These are phyloP conservation scores for Penicillium sp. DNA, from an alignment of 2,329 filamentous ascomycete species.

Conservation along the genomic window DNA sequence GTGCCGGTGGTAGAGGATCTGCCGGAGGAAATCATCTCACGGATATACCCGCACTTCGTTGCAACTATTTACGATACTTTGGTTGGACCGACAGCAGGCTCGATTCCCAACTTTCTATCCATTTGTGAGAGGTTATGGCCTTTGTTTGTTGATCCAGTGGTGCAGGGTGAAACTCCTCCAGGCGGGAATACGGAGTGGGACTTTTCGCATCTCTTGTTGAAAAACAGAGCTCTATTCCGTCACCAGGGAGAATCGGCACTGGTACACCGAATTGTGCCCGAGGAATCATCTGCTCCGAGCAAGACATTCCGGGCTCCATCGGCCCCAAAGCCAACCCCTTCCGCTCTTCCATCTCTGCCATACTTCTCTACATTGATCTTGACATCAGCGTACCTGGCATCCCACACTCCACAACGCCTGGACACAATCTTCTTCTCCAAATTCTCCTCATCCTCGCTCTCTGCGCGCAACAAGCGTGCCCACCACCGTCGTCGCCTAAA, in stretches of 20 bases:
- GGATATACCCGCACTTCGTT: slow-evolving; percentile 65
- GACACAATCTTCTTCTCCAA: slow-evolving; percentile 53
- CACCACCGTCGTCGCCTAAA: slow-evolving; percentile 44
- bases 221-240: slow-evolving; percentile 46
- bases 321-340: slow-evolving; percentile 26
- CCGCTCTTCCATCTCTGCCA: slow-evolving; percentile 40
- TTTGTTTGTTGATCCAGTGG: slow-evolving; percentile 74
- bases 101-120: slow-evolving; percentile 68
- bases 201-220: slow-evolving; percentile 76
- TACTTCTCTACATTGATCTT: slow-evolving; percentile 49
- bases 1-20: slow-evolving; percentile 38
- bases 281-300: slow-evolving; percentile 21
- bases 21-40: slow-evolving; percentile 28
- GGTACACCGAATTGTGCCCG: slow-evolving; percentile 41
- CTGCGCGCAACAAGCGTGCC: slow-evolving; percentile 44
- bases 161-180: slow-evolving; percentile 59
- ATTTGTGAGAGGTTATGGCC: slow-evolving; percentile 78
- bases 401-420: slow-evolving; percentile 46
- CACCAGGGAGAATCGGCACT: slow-evolving; percentile 46
- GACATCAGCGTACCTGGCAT: slow-evolving; percentile 48
- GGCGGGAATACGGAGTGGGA: slow-evolving; percentile 61
- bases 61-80: slow-evolving; percentile 85
- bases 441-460: slow-evolving; percentile 45
- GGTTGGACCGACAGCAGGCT: slow-evolving; percentile 74
- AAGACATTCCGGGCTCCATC: slow-evolving; percentile 18